Base-by-base conservation (phyloP, 495 filamentous ascomycete genomes). In the Penicillium samsonianum region DNA sequence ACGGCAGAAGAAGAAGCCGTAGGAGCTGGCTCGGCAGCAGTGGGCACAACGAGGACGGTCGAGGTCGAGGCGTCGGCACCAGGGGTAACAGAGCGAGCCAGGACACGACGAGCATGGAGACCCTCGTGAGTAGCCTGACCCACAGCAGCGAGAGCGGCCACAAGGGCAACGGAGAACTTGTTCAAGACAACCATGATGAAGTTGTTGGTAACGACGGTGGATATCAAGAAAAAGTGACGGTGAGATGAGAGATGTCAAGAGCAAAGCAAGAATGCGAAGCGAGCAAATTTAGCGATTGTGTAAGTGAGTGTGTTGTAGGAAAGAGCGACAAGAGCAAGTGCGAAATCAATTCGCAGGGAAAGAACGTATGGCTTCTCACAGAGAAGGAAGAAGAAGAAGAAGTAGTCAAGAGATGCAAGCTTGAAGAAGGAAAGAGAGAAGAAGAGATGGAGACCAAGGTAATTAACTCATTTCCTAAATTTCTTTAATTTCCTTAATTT, bases 291-390 rank as follows among this genome's bases (percentile, higher is more conserved):
- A 38, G 35, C 5, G n/a, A 38, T 6, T 38, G 35, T 38, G n/a
- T 45, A 20, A 23, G 35, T 33, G 38, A 25, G 26, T 7, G 45
- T 44, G 23, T 26, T 26, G 44, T 2, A 11, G 30, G 48, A 57
- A 41, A 26, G 55, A 65, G 61, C 47, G 68, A 69, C 53, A 37
- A n/a, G 65, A 64, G 45, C 41, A 60, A 65, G 61, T 56, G 75
- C 78, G 78, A 81, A 80, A 61, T 78, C 75, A 61, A 80, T 80
- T 78, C 78, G 77, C 77, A 59, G 41, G 68, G 79, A 77, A 61
- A 75, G 65, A 70, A 73, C 54, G 66, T 64, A 71, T 58, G 60
- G 53, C 65, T 64, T 74, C 71, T 68, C 62, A 48, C 65, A 69
- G 63, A 65, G 67, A 63, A 63, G 51, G 54, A 50, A n/a, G n/a